Conservation (phyloP, 495 filamentous ascomycete genomes). For the Penicillium cinerascens region DNA sequence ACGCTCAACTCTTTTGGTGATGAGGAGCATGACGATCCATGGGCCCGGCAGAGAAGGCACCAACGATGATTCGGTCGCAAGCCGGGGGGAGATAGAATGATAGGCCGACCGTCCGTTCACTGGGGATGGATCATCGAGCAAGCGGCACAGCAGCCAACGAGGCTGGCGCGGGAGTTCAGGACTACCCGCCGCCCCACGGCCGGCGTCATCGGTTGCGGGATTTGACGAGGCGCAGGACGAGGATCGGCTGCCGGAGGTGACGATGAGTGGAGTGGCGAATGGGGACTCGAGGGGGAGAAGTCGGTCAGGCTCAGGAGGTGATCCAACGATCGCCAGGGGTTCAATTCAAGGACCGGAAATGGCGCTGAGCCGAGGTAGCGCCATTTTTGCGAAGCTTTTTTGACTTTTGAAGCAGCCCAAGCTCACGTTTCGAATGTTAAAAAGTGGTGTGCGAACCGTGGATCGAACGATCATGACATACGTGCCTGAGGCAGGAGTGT, state of each 20-base stretch:
- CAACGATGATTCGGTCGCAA: constrained; percentile 12
- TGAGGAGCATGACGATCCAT: constrained; percentile 19
- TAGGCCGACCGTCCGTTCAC: constrained; percentile 16
- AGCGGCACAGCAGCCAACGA: constrained; percentile 29
- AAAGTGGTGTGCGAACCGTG: background rate
- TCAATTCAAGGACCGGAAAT: background rate
- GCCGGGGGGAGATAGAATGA: constrained; percentile 8
- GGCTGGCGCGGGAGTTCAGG: constrained; percentile 12
- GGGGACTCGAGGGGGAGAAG: background rate
- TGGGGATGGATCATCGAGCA: constrained; percentile 25
- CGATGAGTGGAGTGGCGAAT: background rate
- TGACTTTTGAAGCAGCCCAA: background rate
- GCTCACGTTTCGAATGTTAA: background rate
- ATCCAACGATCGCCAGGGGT: constrained; percentile 3
- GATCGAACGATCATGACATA: constrained; percentile 3
- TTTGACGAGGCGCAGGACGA: constrained; percentile 12
- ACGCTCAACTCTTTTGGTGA: constrained; percentile 3
- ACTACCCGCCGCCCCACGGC: constrained; percentile 20
- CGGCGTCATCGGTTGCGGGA: constrained; percentile 27
- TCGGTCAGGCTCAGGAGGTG: constrained; percentile 1
- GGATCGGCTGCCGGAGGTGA: constrained; percentile 17
- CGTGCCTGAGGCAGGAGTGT: background rate
- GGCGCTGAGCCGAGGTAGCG: background rate
- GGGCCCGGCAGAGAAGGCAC: constrained; percentile 7
- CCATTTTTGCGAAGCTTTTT: background rate